phyloP scores from a whole-genome alignment of 495 filamentous ascomycete genomes.

The Penicillium cosmopolitanum region DNA sequence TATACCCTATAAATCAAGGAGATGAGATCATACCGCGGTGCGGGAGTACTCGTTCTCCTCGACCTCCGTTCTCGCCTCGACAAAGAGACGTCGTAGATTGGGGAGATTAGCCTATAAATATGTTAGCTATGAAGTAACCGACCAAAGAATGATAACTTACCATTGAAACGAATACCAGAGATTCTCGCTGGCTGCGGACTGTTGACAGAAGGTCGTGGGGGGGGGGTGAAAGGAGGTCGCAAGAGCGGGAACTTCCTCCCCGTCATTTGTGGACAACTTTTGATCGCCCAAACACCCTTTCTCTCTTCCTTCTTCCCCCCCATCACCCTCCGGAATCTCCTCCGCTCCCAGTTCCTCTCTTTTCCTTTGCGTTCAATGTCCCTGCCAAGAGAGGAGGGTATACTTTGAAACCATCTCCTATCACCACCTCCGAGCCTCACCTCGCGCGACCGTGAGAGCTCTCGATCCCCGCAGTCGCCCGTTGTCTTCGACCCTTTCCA shows the following conservation, averaged over 20 bases:
- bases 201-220: background rate
- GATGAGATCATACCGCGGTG: conserved; percentile 67
- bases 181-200: background rate
- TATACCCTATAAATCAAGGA: background rate
- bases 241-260: conserved; percentile 29
- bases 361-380: conserved; percentile 10
- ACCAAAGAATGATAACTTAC: conserved; percentile 8
- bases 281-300: conserved; percentile 38
- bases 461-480: conserved; percentile 47
- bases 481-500: conserved; percentile 27
- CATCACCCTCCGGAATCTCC: conserved; percentile 9
- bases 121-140: conserved; percentile 7
- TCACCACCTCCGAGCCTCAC: conserved; percentile 17
- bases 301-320: conserved; percentile 20
- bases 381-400: conserved; percentile 20
- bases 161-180: conserved; percentile 12
- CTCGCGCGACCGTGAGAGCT: conserved; percentile 42
- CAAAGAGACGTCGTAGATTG: conserved; percentile 93
- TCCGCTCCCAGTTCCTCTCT: conserved; percentile 8
- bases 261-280: conserved; percentile 50
- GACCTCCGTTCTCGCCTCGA: conserved; percentile 89
- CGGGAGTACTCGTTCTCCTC: conserved; percentile 95
- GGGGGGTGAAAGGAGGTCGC: conserved; percentile 10
- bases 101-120: conserved; percentile 76
- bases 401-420: conserved; percentile 19